Base-by-base conservation (phyloP, 2,329 filamentous ascomycete species). In the Cadophora gregata region DNA sequence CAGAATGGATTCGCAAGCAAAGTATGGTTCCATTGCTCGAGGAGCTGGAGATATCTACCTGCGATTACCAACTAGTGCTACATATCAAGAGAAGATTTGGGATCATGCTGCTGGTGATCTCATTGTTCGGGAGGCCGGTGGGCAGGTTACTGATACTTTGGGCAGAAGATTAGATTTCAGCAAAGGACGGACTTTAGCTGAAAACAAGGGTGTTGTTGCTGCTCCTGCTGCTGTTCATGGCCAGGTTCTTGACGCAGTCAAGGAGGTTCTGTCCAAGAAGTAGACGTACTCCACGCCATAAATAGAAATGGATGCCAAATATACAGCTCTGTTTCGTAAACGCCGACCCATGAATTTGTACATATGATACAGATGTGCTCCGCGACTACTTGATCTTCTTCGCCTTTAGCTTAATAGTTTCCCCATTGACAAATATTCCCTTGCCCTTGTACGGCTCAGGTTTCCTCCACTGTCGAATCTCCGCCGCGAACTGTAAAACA, bases 381-480 rank as follows among this genome's bases (percentile, higher is more conserved):
- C 67, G 25, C 47, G 73, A 78, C 83, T 89, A 96, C 85, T 94
- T 95, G 80, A 95, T 93, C 87, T 95, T 96, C 90, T 97, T 99
- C 76, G 93, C 91, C 90, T 99, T 99, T 80, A 99, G 80, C 86
- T 91, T 97, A 82, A 99, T 97, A 33, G 93, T 97, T 85, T 99
- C 93, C 70, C 94, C 93, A 77, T 98, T 96, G 75, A 99, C 90
- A 79, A 98, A 99, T 74, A 99, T 97, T 75, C 96, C 96, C 88
- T 99, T 98, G 73, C 96, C 96, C 88, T 99, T 99, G 81, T 99
- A 99, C 71, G 96, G 96, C 82, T 99, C 96, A 33, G 96, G 96
- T 71, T 86, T 87, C 77, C 96, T 90, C 95, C 95, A 98, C 80
- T 84, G 86, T 74, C 93, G 86, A 73, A 99, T 96, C 74, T 90